Base-by-base conservation (phyloP, 805 yeast species). In the Zygotorulaspora florentina region DNA sequence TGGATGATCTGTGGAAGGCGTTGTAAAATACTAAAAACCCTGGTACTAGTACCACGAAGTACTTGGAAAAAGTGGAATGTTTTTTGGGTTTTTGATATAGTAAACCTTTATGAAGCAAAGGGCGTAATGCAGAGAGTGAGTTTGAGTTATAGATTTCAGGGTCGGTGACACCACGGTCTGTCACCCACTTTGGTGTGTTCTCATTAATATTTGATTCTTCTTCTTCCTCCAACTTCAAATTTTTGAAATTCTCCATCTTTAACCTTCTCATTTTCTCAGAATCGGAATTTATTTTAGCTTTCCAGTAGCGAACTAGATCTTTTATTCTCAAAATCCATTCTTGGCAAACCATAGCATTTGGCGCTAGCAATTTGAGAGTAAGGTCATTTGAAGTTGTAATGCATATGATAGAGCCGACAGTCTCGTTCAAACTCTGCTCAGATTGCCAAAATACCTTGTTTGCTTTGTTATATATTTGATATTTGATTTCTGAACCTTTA, bases 11-110 rank as follows among this genome's bases (percentile, higher is more conserved):
- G 31, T 68, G 63, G 48, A 68, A 76, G 39, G 76, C 67, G 10
- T 76, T 66, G 61, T 74, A 90, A 2, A 88, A 59, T 0, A 82
- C 64, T 15, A 91, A 53, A 50, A 73, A 79, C 0, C 91, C 90
- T 1, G 93, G 89, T 38, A 85, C 75, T 12, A 88, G 68, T 1
- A 87, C 72, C 8, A 79, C 86, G 61, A 70, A 83, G 54, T 67
- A 79, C 48, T 76, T 77, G 37, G 65, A 67, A 65, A 90, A 91
- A 29, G 77, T 71, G 1, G 87, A 65, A 58, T 84, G 89, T 58
- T 81, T 86, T 47, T 76, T 79, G 2, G 79, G 73, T 56, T 89
- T 90, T 52, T 80, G 80, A 58, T 76, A 89, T 20, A 91, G 61
- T 27, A 71, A 64, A 0, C 96, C 96, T 48, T 80, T 75, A 66